Evolutionary conservation across 805 yeast genomes (phyloP).

Genomic region (Cyberlindnera petersonii): DNA sequence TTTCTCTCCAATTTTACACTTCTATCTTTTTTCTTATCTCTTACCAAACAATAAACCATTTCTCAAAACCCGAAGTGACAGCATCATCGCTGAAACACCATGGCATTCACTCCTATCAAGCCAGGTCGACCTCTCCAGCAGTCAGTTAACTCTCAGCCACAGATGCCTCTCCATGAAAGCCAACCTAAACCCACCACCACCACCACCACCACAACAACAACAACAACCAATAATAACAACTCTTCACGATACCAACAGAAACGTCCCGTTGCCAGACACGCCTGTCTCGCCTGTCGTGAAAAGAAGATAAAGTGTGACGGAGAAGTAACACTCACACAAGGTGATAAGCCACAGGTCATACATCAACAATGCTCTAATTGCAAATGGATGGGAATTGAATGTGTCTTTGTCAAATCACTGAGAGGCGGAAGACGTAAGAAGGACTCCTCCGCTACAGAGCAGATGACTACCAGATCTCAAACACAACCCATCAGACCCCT

Average conservation of each 20-base stretch:
- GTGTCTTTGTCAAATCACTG: constrained; percentile 53
- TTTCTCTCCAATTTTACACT: no score
- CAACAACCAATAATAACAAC: not conserved
- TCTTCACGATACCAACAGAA: constrained; percentile 16
- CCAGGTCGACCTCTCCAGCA: no score
- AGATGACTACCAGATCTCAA: not conserved
- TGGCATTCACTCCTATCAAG: no score
- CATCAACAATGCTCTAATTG: constrained; percentile 47
- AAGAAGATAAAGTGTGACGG: constrained; percentile 68
- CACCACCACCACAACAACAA: constrained; percentile 1
- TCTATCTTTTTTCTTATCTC: no score
- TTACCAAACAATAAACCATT: no score
- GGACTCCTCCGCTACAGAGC: constrained; percentile 1
- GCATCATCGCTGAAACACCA: no score
- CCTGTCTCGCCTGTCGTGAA: constrained; percentile 61
- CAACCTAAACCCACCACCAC: not conserved
- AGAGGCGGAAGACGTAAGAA: constrained; percentile 52
- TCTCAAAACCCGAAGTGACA: no score
- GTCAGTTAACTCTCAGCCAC: no score
- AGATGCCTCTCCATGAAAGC: no score
- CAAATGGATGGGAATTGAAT: constrained; percentile 38
- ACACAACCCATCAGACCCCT: constrained; percentile 2
- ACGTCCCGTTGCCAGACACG: constrained; percentile 54
- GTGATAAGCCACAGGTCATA: constrained; percentile 25
- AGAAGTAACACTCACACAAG: constrained; percentile 34